Conservation (phyloP, 176 grass and related monocot genomes). For the Cocos nucifera region DNA sequence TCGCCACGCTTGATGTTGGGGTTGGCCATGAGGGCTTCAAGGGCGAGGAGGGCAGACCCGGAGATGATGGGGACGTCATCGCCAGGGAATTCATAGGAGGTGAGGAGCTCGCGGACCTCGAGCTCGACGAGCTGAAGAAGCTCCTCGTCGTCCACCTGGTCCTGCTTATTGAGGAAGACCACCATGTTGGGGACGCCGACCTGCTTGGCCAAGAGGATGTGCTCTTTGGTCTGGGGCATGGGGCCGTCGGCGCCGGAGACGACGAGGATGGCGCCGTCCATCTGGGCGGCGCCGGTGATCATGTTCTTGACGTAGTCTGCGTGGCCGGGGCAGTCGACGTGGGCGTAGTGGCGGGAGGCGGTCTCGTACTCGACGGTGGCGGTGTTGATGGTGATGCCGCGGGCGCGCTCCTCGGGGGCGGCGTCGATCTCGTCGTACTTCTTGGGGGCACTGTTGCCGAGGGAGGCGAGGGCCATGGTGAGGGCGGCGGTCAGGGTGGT, state of each 20-base stretch:
- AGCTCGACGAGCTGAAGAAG: slow-evolving; percentile 91
- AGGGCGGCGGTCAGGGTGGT: slow-evolving; percentile 94
- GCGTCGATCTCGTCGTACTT: slow-evolving; percentile 99
- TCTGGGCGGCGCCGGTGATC: slow-evolving; percentile 93
- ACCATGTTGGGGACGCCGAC: slow-evolving; percentile 89
- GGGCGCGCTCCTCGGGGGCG: slow-evolving; percentile 88
- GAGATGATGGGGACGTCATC: slow-evolving; percentile 13
- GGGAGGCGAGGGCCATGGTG: too few relatives aligned
- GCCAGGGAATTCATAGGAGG: slow-evolving; percentile 8
- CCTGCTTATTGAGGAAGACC: slow-evolving; percentile 98
- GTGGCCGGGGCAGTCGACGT: slow-evolving; percentile 94
- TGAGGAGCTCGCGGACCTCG: slow-evolving; percentile 41
- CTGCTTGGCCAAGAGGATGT: slow-evolving; percentile 99
- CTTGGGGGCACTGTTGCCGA: too few relatives aligned
- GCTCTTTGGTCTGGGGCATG: slow-evolving; percentile 99
- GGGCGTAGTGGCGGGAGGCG: slow-evolving; percentile 80
- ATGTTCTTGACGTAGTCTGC: slow-evolving; percentile 99
- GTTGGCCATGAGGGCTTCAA: slow-evolving; percentile 15
- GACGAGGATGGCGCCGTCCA: slow-evolving; percentile 96
- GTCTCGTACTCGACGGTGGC: slow-evolving; percentile 99
- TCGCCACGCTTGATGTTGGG: slow-evolving; percentile 9
- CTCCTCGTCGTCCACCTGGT: slow-evolving; percentile 97
- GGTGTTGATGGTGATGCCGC: slow-evolving; percentile 99
- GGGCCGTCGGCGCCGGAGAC: slow-evolving; percentile 87
- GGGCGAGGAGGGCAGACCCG: slow-evolving; percentile 8